Evolutionary conservation across 345 rosid genomes (phyloP).

Genomic region (Eucalyptus erythrocorys): DNA sequence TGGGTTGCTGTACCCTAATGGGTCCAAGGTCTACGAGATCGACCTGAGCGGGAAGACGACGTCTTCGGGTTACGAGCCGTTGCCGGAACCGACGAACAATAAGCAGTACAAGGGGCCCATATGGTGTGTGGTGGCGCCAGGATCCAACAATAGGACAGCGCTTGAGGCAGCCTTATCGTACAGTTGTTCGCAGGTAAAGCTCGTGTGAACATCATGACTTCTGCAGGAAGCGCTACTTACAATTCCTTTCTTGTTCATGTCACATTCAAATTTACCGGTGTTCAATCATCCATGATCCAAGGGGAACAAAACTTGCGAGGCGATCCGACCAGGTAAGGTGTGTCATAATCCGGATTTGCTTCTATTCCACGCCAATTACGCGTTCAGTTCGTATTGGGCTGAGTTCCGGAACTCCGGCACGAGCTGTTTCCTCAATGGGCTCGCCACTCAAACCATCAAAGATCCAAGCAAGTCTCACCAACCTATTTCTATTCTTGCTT

Average conservation of each 20-base stretch:
- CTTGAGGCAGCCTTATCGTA: slow-evolving; percentile 37
- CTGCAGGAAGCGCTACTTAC: fast-evolving
- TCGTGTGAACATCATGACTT: background rate
- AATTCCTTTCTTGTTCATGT: background rate
- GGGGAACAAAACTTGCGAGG: slow-evolving; percentile 64
- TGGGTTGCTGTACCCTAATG: slow-evolving; percentile 64
- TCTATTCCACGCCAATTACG: slow-evolving; percentile 52
- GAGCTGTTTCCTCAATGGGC: slow-evolving; percentile 59
- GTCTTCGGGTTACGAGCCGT: slow-evolving; percentile 13
- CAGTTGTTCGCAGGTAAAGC: background rate
- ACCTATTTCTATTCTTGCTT: background rate
- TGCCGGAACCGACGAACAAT: slow-evolving; percentile 64
- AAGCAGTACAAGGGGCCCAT: slow-evolving; percentile 55
- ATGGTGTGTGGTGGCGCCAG: slow-evolving; percentile 65
- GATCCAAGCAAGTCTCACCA: slow-evolving; percentile 57
- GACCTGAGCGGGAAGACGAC: slow-evolving; percentile 47
- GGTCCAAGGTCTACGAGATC: slow-evolving; percentile 41
- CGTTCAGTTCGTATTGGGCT: slow-evolving; percentile 82
- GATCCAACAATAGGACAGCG: slow-evolving; percentile 32
- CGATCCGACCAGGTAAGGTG: slow-evolving; percentile 30
- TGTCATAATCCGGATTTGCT: slow-evolving; percentile 46
- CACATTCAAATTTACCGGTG: background rate
- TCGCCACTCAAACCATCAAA: slow-evolving; percentile 51
- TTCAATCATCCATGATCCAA: slow-evolving; percentile 32
- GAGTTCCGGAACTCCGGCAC: slow-evolving; percentile 37